Evolutionary conservation across 2,329 filamentous ascomycete genomes (phyloP).

Genomic region (Pyricularia pennisetigena): DNA sequence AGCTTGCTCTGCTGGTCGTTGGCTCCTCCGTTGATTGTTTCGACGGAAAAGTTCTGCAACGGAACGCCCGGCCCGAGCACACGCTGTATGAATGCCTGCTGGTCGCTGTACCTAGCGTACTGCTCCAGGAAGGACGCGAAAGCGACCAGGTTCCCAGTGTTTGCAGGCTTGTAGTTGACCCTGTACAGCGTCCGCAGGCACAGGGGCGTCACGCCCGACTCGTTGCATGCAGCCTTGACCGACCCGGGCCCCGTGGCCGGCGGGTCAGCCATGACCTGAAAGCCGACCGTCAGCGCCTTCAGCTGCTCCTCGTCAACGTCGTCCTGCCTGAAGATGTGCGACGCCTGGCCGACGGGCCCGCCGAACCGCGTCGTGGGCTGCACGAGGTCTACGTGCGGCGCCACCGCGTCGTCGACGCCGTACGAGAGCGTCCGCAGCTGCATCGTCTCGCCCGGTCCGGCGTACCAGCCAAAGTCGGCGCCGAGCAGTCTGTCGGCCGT

Average conservation of each 20-base stretch:
- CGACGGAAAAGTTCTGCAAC: conserved; percentile 43
- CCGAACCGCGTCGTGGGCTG: conserved; percentile 58
- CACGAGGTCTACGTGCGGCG: conserved; percentile 47
- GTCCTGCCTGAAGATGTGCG: conserved; percentile 26
- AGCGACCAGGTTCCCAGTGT: conserved; percentile 21
- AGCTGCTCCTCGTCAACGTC: conserved; percentile 14
- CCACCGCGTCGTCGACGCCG: conserved; percentile 40
- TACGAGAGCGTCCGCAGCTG: conserved; percentile 46
- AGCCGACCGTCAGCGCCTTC: neutral
- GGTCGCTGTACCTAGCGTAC: conserved; percentile 37
- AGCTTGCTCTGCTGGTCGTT: conserved; percentile 32
- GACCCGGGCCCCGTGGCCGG: conserved; percentile 10
- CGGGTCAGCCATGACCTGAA: conserved; percentile 8
- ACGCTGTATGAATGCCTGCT: conserved; percentile 33
- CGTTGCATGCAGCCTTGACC: conserved; percentile 23
- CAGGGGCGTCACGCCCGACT: conserved; percentile 23
- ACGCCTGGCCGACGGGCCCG: conserved; percentile 30
- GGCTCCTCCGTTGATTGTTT: conserved; percentile 44
- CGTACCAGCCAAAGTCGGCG: conserved; percentile 47
- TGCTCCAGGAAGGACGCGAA: conserved; percentile 35
- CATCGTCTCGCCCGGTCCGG: conserved; percentile 27
- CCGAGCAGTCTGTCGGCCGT: conserved; percentile 45
- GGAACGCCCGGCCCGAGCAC: conserved; percentile 40
- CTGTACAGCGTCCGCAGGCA: conserved; percentile 40
- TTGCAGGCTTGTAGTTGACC: conserved; percentile 24